Base-by-base conservation (phyloP, 441 rosid species). In the Populus tomentosa region DNA sequence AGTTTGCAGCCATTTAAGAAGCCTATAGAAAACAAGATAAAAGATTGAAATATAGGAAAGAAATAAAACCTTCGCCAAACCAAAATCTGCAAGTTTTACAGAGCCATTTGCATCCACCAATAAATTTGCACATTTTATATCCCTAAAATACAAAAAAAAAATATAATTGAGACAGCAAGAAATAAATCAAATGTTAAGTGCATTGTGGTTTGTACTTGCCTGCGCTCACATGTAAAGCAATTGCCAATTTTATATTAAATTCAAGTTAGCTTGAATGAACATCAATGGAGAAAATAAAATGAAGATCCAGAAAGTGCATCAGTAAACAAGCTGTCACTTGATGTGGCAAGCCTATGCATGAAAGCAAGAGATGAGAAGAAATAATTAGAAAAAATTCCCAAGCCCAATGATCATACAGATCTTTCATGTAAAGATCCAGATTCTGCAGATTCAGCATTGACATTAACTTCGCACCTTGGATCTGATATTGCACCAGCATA, bases 11-110 rank as follows among this genome's bases (percentile, higher is more conserved):
- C 26, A 35, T 69, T 70, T 73, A 16, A 67, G 77, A 16, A 67
- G 77, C 23, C 66, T 69, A 9, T 21, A 21, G 14, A 66, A 7
- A 33, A 21, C 4, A 23, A 11, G 28, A 68, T 23, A 72, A 77
- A 69, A 59, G 28, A 33, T 56, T 28, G 35, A 38, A 64, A 74
- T 72, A 24, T 13, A 18, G 42, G 66, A 61, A 69, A 71, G 20
- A 21, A 38, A 76, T 21, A 72, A 35, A 74, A 95, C 99, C 99
- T 95, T 95, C 66, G 97, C 98, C 85, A 94, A 85, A 66, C 99
- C 98, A 87, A 94, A 95, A 85, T 95, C 98, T 74, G 98, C 97
- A 82, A 95, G 97, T 84, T 95, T 95, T 36, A 95, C 99, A 0
- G 85, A 91, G 76, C 98, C 99, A 86, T 42, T 88, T 0, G 91